A percentile compares a stretch with the other conserved stretches of the same genome.
phyloP scores from a whole-genome alignment of 148 eudicot genomes.

The Fagopyrum esculentum region DNA sequence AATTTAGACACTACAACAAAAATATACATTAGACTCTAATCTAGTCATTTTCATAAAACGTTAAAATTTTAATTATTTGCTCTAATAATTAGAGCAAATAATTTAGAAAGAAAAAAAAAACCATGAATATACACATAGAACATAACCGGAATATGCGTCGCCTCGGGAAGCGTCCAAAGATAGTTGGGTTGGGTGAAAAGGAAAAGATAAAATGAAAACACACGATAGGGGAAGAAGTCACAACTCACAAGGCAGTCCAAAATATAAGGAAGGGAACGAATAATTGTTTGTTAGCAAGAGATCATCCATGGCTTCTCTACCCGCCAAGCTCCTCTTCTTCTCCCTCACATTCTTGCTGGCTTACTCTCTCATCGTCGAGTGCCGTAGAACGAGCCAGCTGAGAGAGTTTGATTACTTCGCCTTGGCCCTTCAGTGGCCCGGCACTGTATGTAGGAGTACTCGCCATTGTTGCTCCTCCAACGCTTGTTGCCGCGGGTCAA shows the following conservation, averaged over 20 bases:
- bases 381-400: conserved; percentile 20
- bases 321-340: conserved; percentile 5
- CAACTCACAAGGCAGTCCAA: neutral
- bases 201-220: neutral
- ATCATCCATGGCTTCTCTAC: conserved; percentile 8
- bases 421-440: conserved; percentile 85
- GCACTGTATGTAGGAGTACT: conserved; percentile 52
- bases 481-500: conserved; percentile 73
- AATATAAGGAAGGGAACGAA: neutral
- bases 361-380: neutral
- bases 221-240: neutral
- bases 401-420: conserved; percentile 86
- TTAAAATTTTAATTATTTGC: too few relatives aligned
- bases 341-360: conserved; percentile 1
- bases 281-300: neutral
- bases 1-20: too few relatives aligned
- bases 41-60: too few relatives aligned
- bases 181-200: neutral
- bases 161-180: neutral
- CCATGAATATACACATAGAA: neutral
- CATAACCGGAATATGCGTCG: neutral
- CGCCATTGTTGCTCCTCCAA: conserved; percentile 57
- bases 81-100: too few relatives aligned
- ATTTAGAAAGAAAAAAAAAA: too few relatives aligned
- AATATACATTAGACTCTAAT: too few relatives aligned